Evolutionary conservation across 139 green algal genomes (phyloP).

Genomic region (Micractinium conductrix): DNA sequence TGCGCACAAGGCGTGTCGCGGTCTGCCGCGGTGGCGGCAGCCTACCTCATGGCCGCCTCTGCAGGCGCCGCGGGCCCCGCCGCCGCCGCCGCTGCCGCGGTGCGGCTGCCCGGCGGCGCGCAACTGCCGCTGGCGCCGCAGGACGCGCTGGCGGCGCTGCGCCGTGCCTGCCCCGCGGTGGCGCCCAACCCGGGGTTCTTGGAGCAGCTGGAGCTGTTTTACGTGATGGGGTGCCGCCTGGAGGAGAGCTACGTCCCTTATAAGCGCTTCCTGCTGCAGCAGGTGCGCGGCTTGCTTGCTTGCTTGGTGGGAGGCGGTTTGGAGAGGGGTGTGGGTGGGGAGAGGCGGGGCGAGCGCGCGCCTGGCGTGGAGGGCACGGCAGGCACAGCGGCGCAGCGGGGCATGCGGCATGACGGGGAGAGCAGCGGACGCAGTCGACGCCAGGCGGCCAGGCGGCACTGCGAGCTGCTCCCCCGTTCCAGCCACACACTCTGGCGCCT

Average conservation of each 20-base stretch:
- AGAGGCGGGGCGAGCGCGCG: too few relatives aligned
- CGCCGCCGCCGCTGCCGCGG: neutral
- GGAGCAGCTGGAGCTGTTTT: constrained; percentile 76
- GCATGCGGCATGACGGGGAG: too few relatives aligned
- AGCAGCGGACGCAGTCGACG: too few relatives aligned
- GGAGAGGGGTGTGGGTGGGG: too few relatives aligned
- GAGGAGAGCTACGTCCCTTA: constrained; percentile 69
- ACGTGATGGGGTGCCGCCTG: constrained; percentile 58
- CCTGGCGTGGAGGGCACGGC: too few relatives aligned
- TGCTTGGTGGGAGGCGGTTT: too few relatives aligned
- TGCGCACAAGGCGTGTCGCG: constrained; percentile 55
- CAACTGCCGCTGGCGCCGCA: constrained; percentile 1
- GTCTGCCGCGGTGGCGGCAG: constrained; percentile 50
- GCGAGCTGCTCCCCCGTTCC: too few relatives aligned
- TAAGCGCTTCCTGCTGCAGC: constrained; percentile 62
- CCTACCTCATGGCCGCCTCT: constrained; percentile 54
- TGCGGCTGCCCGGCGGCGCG: neutral
- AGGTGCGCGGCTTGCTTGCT: constrained; percentile 25
- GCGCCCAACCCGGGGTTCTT: constrained; percentile 80
- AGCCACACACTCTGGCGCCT: too few relatives aligned
- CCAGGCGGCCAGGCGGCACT: too few relatives aligned
- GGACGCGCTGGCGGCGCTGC: constrained; percentile 41
- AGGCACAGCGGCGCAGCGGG: too few relatives aligned
- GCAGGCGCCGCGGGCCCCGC: neutral
- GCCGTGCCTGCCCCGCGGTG: constrained; percentile 29